These are phyloP conservation scores for Rhynchosporium agropyri DNA, from an alignment of 2,329 filamentous ascomycete species.

Conservation along the genomic window DNA sequence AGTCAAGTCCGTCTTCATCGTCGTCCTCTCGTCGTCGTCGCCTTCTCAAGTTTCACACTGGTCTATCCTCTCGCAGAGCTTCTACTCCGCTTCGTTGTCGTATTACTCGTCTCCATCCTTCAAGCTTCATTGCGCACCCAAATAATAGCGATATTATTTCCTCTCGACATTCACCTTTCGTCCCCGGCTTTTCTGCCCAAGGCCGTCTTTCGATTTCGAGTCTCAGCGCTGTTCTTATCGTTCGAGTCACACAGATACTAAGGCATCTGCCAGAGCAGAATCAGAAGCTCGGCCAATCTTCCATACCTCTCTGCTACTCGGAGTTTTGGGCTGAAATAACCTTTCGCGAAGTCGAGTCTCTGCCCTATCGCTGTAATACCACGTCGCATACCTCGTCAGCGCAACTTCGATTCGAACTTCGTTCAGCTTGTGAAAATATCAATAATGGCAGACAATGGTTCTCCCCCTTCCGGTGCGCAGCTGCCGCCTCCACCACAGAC, in stretches of 20 bases:
- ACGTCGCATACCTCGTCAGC: slow-evolving; percentile 31
- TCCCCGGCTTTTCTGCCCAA: slow-evolving; percentile 38
- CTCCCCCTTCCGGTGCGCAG: slow-evolving; percentile 63
- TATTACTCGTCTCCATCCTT: slow-evolving; percentile 31
- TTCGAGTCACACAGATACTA: slow-evolving; percentile 38
- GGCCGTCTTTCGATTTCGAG: slow-evolving; percentile 36
- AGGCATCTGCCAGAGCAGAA: slow-evolving; percentile 32
- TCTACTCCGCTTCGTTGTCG: slow-evolving; percentile 29
- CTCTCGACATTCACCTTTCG: slow-evolving; percentile 36
- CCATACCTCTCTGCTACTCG: slow-evolving; percentile 33
- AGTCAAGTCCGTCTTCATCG: slow-evolving; percentile 27
- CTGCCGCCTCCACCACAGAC: slow-evolving; percentile 71
- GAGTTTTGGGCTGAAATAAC: slow-evolving; percentile 29
- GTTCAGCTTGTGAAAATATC: slow-evolving; percentile 28
- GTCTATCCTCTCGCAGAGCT: slow-evolving; percentile 35
- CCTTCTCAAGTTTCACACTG: slow-evolving; percentile 37
- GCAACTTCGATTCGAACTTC: slow-evolving; percentile 28
- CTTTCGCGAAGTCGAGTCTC: slow-evolving; percentile 29
- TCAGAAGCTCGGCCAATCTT: slow-evolving; percentile 28
- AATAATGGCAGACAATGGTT: slow-evolving; percentile 78
- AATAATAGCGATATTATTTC: slow-evolving; percentile 35
- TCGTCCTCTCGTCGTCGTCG: slow-evolving; percentile 36
- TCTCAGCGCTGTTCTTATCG: slow-evolving; percentile 39
- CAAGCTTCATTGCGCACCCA: slow-evolving; percentile 33
- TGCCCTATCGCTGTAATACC: slow-evolving; percentile 31